Evolutionary conservation across 2,329 filamentous ascomycete species (phyloP), one percentile per base, ranked within the genome.

Genomic region (Hysterium pulicare): DNA sequence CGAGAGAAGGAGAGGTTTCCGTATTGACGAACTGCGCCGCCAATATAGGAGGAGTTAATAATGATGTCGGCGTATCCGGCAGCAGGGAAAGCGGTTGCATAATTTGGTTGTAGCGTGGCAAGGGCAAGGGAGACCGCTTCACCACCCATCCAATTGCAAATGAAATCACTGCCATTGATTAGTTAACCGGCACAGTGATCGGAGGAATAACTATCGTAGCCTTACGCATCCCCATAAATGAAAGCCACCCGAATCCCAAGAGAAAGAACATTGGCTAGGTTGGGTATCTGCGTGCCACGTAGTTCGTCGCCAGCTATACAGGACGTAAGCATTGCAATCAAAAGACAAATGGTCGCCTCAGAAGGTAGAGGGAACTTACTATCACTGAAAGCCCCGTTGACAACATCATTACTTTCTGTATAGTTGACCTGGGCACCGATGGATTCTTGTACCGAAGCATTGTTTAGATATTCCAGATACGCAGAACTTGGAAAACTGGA

Each of bases 61-160:
- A 81, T 70, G 52, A 93, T 82, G 11, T 85, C 81, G 1, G 80
- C 80, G 62, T 91, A 93, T 1, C 86, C 87, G 1, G 87, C 81
- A 0, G 69, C 63, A 1, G 74, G 67, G 58, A 90, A 91, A 22
- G 67, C 64, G 2, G 65, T 62, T 1, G 70, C 64, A 50, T 84
- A 83, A 17, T 41, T 39, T 2, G 57, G 47, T 13, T 55, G 38
- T 2, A 50, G 45, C 19, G 71, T 62, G 17, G 73, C 70, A 1
- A 88, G 64, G n/a, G 74, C 73, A 4, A 64, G 71, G 9, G 83
- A 86, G 28, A 86, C 74, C 4, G 83, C 83, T 64, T 91, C 77
- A n/a, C 86, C 87, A 21, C 87, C 87, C 49, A 83, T 69, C 79
- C 84, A 79, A 52, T 79, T 79, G 62, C 74, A 75, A 49, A 72